Evolutionary conservation across 257 asterid genomes (phyloP).

Genomic region (Forsythia suspensa): DNA sequence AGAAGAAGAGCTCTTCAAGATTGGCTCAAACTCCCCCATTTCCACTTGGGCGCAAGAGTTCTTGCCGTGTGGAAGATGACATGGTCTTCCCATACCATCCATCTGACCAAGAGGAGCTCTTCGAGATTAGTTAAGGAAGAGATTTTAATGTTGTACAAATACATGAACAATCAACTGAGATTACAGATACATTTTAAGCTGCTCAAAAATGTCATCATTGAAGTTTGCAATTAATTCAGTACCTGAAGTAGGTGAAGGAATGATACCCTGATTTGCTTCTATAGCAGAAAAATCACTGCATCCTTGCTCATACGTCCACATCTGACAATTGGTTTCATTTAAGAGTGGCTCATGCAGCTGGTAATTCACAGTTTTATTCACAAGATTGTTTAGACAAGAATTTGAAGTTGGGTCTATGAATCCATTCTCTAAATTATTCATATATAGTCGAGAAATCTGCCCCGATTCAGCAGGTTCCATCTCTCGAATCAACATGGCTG

Average conservation of each 20-base stretch:
- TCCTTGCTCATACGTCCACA: constrained; percentile 50
- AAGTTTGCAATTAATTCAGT: constrained; percentile 37
- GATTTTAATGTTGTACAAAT: constrained; percentile 20
- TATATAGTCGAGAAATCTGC: constrained; percentile 33
- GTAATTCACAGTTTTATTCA: constrained; percentile 22
- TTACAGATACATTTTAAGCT: constrained; percentile 30
- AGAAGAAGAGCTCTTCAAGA: constrained; percentile 45
- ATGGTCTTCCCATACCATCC: constrained; percentile 53
- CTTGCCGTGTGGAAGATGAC: constrained; percentile 55
- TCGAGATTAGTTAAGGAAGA: constrained; percentile 27
- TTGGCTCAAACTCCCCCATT: constrained; percentile 57
- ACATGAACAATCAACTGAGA: background rate
- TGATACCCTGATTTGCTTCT: constrained; percentile 39
- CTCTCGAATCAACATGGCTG: constrained; percentile 36
- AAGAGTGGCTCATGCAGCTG: constrained; percentile 37
- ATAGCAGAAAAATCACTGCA: constrained; percentile 32
- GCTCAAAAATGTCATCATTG: constrained; percentile 31
- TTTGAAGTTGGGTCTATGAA: constrained; percentile 22
- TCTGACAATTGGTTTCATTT: constrained; percentile 36
- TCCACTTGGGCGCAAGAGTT: constrained; percentile 55
- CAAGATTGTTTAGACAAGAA: constrained; percentile 23
- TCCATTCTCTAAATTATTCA: constrained; percentile 32
- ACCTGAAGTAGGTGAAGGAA: constrained; percentile 67
- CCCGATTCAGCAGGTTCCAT: constrained; percentile 17
- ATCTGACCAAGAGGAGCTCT: constrained; percentile 50